Conservation (phyloP, 257 asterid genomes). For the Fraxinus pennsylvanica region DNA sequence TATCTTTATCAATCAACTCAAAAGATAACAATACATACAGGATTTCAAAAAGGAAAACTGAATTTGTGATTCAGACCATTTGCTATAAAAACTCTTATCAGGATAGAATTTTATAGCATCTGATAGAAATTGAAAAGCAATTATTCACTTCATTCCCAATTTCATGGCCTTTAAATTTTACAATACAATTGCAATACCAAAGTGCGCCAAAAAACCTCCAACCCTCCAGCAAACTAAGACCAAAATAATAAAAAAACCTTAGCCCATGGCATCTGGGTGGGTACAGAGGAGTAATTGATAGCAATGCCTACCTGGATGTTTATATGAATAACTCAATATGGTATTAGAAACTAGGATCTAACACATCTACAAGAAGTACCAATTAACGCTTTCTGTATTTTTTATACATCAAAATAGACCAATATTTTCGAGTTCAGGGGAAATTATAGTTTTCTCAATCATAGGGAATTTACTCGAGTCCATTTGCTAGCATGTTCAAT, state of each 20-base stretch:
- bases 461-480: not conserved
- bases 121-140: constrained; percentile 3
- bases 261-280: not conserved
- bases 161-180: not conserved
- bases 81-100: not conserved
- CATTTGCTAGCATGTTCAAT: constrained; percentile 1
- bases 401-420: constrained; percentile 5
- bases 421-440: not conserved
- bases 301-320: not conserved
- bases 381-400: not conserved
- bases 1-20: not conserved
- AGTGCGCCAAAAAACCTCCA: not conserved
- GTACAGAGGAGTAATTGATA: not conserved
- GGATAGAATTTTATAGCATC: not conserved
- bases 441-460: constrained; percentile 1
- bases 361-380: constrained; percentile 6
- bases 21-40: not conserved
- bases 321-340: constrained; percentile 5
- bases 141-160: not conserved
- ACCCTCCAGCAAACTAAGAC: not conserved
- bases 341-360: constrained; percentile 3
- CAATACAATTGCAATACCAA: too few relatives aligned
- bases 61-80: constrained; percentile 4
- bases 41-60: not conserved
- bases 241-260: constrained; percentile 3